These are phyloP conservation scores for Bipolaris gigantea DNA, from an alignment of 2,329 filamentous ascomycete genomes.

Conservation along the genomic window DNA sequence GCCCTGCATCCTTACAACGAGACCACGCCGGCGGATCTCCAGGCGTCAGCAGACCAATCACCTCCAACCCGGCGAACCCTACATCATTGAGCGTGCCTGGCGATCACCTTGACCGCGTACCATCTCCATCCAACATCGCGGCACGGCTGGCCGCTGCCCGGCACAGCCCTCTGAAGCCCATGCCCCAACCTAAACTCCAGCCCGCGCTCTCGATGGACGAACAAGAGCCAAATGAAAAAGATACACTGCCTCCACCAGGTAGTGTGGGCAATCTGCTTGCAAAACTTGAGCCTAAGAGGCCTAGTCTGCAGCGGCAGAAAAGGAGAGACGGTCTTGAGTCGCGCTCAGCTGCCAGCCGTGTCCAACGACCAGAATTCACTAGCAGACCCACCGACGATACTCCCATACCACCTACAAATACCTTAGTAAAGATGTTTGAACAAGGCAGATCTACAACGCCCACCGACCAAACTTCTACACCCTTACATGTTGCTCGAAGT, in stretches of 20 bases:
- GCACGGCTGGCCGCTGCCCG: slow-evolving; percentile 65
- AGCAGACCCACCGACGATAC: slow-evolving; percentile 56
- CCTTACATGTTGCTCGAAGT: slow-evolving; percentile 25
- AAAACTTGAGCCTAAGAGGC: slow-evolving; percentile 30
- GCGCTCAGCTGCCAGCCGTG: slow-evolving; percentile 16
- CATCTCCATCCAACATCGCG: slow-evolving; percentile 64
- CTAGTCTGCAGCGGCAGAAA: slow-evolving; percentile 18
- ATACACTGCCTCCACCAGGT: slow-evolving; percentile 37
- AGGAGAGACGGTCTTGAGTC: slow-evolving; percentile 22
- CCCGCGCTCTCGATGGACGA: slow-evolving; percentile 22
- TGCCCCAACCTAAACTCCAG: slow-evolving; percentile 10
- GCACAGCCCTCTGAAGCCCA: slow-evolving; percentile 52
- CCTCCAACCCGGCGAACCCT: slow-evolving; percentile 36
- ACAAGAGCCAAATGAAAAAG: slow-evolving; percentile 28
- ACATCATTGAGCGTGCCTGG: slow-evolving; percentile 36
- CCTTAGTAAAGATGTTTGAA: slow-evolving; percentile 72
- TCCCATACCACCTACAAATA: slow-evolving; percentile 63
- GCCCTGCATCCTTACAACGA: slow-evolving; percentile 27
- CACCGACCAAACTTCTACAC: slow-evolving; percentile 14
- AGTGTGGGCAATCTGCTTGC: slow-evolving; percentile 41
- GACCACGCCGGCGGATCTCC: slow-evolving; percentile 39
- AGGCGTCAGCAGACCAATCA: slow-evolving; percentile 27
- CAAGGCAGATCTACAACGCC: slow-evolving; percentile 43
- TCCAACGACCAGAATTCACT: not conserved
- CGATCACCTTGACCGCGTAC: slow-evolving; percentile 36